Evolutionary conservation across 192 early-diverging fungal genomes (phyloP), one percentile per base, ranked within the genome.

Genomic region (Irineochytrium annulatum): DNA sequence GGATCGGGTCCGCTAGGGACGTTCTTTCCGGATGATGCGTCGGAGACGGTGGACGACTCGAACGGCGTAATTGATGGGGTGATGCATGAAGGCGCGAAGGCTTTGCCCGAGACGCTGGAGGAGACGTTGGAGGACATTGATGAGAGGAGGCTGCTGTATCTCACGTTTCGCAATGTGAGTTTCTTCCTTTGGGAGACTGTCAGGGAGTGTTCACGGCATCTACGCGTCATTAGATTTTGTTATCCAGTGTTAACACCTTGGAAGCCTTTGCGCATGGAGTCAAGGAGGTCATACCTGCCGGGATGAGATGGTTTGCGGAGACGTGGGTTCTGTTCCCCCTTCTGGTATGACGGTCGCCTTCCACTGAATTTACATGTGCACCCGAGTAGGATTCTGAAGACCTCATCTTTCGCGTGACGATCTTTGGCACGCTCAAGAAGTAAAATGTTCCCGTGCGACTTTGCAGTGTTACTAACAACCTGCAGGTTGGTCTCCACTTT

Each of bases 101-200:
- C n/a, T n/a, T 24, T 49, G 11, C 46, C 46, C 13, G 26, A 22
- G 26, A 22, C 46, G 13, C 13, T 49, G 8, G 46, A 49, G 8
- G 46, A 49, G 6, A 24, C 46, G 26, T 24, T 49, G 17, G 46
- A 49, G 5, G 46, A 49, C 26, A 24, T 49, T 24, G 6, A 8
- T 24, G 46, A 49, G 46, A 14, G 46, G 8, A 14, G 63, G 6
- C 46, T 65, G 5, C 45, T 65, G 11, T 58, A 51, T 34, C 30
- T 65, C 17, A 58, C 63, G 3, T 34, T 65, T 20, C 48, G 63
- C 13, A 31, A 20, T 14, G 63, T 65, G 33, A 49, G 54, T 1
- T 29, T 34, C 53, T 46, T 3, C 49, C 2, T n/a, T n/a, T n/a
- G n/a, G n/a, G n/a, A n/a, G n/a, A n/a, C n/a, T n/a, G n/a, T n/a